phyloP scores from a whole-genome alignment of 805 yeast species.

The Kuraishia borneana region DNA sequence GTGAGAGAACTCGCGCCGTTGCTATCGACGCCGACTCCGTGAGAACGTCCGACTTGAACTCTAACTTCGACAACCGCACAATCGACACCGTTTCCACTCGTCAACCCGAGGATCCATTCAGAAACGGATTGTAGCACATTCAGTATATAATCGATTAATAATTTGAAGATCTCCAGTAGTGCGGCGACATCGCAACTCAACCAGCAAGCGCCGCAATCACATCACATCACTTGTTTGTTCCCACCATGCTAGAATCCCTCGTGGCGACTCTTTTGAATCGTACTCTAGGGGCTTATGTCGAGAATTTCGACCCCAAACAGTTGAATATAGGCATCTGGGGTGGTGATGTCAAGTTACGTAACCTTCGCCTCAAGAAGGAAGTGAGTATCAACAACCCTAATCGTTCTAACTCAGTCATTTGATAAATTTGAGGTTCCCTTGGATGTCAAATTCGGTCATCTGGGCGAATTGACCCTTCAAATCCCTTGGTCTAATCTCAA shows the following conservation, averaged over 20 bases:
- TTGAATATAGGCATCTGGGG: constrained; percentile 94
- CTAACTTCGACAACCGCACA: too few relatives aligned
- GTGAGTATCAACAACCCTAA: constrained; percentile 9
- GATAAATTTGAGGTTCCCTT: constrained; percentile 81
- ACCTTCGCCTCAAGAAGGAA: constrained; percentile 74
- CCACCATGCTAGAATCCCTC: constrained; percentile 49
- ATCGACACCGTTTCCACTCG: too few relatives aligned
- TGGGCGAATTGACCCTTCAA: constrained; percentile 81
- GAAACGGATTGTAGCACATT: neutral
- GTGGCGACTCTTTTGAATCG: constrained; percentile 54
- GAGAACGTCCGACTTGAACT: neutral
- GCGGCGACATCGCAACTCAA: neutral
- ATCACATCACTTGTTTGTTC: neutral
- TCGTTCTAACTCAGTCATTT: constrained; percentile 34
- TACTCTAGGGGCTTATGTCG: constrained; percentile 66
- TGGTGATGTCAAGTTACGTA: constrained; percentile 84
- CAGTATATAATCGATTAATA: too few relatives aligned
- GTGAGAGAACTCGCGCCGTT: neutral
- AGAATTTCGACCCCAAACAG: constrained; percentile 92
- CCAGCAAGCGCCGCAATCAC: neutral
- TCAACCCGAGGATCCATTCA: neutral
- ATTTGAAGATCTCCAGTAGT: neutral
- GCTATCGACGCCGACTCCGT: neutral
- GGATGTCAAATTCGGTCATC: constrained; percentile 78
- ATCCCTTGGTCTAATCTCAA: constrained; percentile 96